Conservation (phyloP, 495 filamentous ascomycete genomes). For the Lophiotrema nucula region DNA sequence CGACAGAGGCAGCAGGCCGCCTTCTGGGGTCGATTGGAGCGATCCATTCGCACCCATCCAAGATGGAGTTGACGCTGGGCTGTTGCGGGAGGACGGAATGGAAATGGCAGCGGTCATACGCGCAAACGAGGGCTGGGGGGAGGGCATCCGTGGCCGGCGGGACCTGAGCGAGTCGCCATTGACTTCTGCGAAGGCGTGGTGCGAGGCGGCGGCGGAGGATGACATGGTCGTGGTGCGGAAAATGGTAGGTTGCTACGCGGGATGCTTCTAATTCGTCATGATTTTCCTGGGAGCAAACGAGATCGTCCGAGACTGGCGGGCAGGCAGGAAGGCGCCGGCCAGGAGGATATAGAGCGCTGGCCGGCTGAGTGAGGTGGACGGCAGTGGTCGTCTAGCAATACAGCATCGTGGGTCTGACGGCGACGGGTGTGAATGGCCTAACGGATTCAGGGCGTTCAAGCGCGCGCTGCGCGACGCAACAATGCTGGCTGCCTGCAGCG, state of each 20-base stretch:
- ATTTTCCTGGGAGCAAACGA: not conserved
- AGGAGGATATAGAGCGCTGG: not conserved
- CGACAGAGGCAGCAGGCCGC: conserved; percentile 23
- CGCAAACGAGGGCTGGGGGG: conserved; percentile 19
- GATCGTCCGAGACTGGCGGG: not conserved
- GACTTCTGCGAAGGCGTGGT: conserved; percentile 6
- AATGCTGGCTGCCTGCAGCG: no score
- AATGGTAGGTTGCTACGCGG: not conserved
- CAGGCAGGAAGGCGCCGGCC: not conserved
- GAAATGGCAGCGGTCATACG: conserved; percentile 22
- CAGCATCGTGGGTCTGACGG: not conserved
- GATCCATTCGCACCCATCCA: conserved; percentile 22
- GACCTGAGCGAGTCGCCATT: conserved; percentile 17
- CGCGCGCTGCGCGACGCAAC: not conserved
- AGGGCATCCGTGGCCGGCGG: conserved; percentile 11
- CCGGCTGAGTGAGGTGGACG: not conserved
- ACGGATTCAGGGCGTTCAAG: not conserved
- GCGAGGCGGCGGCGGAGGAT: conserved; percentile 6
- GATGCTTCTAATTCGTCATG: not conserved
- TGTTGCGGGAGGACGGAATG: conserved; percentile 26
- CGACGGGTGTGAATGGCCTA: no score
- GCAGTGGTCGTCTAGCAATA: not conserved
- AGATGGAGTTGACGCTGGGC: conserved; percentile 19
- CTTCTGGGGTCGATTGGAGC: conserved; percentile 33
- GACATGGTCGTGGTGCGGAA: not conserved